Percentiles rank a stretch among this genome's conserved stretches.
Evolutionary conservation across 345 rosid genomes (phyloP).

Genomic region (Microcos paniculata): DNA sequence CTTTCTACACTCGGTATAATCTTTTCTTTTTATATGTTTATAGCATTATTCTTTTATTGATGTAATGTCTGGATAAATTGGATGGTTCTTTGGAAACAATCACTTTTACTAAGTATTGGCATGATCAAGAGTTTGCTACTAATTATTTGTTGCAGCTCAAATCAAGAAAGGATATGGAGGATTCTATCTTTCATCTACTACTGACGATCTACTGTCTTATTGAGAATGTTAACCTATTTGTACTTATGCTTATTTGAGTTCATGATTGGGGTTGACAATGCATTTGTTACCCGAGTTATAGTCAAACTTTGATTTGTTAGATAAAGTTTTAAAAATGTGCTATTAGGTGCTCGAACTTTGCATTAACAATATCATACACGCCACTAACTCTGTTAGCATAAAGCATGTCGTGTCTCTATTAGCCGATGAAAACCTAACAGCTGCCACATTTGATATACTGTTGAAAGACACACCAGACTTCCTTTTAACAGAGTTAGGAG

Average conservation of each 20-base stretch:
- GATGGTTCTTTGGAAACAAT: conserved; percentile 5
- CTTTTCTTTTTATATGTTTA: conserved; percentile 7
- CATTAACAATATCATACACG: background rate
- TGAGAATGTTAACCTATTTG: background rate
- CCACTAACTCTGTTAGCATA: background rate
- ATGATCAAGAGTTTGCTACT: background rate
- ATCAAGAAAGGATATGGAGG: background rate
- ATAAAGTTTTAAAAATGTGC: background rate
- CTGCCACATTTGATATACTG: background rate
- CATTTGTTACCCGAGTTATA: background rate
- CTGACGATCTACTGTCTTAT: background rate
- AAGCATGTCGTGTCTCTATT: background rate
- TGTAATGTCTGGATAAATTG: conserved; percentile 3
- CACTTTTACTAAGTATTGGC: background rate
- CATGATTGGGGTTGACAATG: background rate
- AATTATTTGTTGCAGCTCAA: background rate
- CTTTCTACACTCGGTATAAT: conserved; percentile 72
- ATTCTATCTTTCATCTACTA: background rate
- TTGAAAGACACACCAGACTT: background rate
- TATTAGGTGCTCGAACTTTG: background rate
- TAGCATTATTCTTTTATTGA: background rate
- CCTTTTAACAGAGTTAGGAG: background rate
- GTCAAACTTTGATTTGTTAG: background rate
- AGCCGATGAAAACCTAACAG: background rate
- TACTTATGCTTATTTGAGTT: background rate